phyloP scores from a whole-genome alignment of 2,329 filamentous ascomycete species.

The Fusarium sp. region DNA sequence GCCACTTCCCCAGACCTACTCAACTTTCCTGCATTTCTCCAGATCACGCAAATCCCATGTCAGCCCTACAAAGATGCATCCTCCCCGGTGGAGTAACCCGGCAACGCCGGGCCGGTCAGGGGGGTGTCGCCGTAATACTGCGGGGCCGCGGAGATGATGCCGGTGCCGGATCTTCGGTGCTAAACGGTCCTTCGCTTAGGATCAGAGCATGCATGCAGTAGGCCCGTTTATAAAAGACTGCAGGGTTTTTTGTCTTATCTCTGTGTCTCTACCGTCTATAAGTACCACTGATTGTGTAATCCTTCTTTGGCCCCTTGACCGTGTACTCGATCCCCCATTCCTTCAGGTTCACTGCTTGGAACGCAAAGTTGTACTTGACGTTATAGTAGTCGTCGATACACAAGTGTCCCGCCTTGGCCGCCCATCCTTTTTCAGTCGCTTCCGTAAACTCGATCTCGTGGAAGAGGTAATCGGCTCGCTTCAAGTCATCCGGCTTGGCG shows the following conservation, averaged over 20 bases:
- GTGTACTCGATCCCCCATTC: slow-evolving; percentile 72
- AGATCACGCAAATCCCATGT: neutral
- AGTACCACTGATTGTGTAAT: slow-evolving; percentile 71
- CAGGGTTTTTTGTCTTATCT: neutral
- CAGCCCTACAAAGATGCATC: neutral
- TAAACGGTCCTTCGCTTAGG: neutral
- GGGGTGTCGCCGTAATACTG: neutral
- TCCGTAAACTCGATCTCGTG: slow-evolving; percentile 75
- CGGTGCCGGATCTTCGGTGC: neutral
- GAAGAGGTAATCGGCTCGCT: slow-evolving; percentile 78
- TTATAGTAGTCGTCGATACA: slow-evolving; percentile 80
- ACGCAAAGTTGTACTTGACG: slow-evolving; percentile 75
- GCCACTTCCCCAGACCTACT: neutral
- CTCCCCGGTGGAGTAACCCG: neutral
- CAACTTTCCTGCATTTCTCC: neutral
- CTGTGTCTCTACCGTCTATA: slow-evolving; percentile 57
- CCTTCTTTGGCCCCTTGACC: slow-evolving; percentile 79
- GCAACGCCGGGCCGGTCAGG: neutral
- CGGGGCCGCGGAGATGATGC: neutral
- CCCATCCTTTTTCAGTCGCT: slow-evolving; percentile 62
- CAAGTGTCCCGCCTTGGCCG: slow-evolving; percentile 74
- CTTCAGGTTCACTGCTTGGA: slow-evolving; percentile 66
- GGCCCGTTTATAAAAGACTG: neutral
- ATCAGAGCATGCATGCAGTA: neutral
- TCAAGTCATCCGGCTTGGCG: slow-evolving; percentile 71